These are phyloP conservation scores for Ceratocystis albifundus DNA, from an alignment of 2,329 filamentous ascomycete genomes.

Conservation along the genomic window DNA sequence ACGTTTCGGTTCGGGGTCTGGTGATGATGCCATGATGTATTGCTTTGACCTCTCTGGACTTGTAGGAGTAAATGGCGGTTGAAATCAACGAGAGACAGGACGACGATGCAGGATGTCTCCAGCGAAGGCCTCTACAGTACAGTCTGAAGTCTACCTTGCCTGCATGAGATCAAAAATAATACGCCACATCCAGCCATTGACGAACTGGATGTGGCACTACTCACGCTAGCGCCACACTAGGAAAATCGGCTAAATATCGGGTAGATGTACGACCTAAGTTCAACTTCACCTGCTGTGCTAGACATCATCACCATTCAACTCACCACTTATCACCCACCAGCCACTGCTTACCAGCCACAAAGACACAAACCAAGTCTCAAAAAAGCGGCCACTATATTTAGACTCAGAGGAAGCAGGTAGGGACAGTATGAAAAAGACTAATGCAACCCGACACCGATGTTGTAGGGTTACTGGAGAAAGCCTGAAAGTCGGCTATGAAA, in stretches of 20 bases:
- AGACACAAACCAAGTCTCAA: neutral
- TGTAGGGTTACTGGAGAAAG: neutral
- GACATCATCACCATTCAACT: neutral
- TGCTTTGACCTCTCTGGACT: neutral
- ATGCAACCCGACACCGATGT: neutral
- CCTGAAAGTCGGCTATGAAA: neutral
- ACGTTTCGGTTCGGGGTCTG: constrained; percentile 10
- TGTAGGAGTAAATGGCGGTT: neutral
- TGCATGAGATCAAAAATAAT: neutral
- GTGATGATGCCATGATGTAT: constrained; percentile 7
- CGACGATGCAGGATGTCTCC: neutral
- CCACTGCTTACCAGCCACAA: neutral
- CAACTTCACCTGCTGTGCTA: neutral
- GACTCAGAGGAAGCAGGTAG: neutral
- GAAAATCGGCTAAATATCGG: neutral
- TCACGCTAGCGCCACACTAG: neutral
- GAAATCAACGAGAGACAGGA: neutral
- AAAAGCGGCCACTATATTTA: neutral
- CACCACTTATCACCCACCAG: too few species aligned
- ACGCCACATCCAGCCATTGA: constrained; percentile 2
- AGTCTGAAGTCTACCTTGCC: neutral
- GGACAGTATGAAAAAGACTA: neutral
- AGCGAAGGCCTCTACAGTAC: neutral
- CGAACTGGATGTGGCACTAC: neutral
- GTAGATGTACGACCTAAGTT: neutral